Evolutionary conservation across 495 filamentous ascomycete species (phyloP).

Genomic region (Rhypophila decipiens): DNA sequence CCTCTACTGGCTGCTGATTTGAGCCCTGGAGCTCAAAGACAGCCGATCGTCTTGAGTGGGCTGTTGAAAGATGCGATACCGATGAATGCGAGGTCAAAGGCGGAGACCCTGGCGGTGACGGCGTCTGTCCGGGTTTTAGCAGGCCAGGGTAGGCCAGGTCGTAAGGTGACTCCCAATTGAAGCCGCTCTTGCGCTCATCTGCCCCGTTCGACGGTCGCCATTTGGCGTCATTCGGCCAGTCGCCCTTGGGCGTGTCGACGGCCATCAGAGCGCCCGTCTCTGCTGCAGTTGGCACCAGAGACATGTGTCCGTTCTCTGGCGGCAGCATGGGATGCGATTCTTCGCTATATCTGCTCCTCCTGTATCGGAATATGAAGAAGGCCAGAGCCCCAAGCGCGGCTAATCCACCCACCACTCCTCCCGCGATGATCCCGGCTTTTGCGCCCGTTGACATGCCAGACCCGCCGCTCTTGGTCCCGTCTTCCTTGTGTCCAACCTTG

Average conservation of each 20-base stretch:
- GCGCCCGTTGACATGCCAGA: constrained; percentile 13
- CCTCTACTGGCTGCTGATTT: neutral
- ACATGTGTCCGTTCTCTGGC: constrained; percentile 12
- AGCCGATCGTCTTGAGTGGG: neutral
- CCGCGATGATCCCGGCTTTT: constrained; percentile 21
- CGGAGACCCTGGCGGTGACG: constrained; percentile 1
- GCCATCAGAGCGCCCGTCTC: constrained; percentile 2
- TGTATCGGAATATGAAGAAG: constrained; percentile 19
- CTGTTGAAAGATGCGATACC: neutral
- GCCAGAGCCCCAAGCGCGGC: constrained; percentile 12
- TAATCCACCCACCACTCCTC: constrained; percentile 13
- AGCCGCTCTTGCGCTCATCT: constrained; percentile 11
- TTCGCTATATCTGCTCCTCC: constrained; percentile 15
- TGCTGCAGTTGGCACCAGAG: constrained; percentile 5
- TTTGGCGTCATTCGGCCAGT: constrained; percentile 12
- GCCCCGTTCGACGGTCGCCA: constrained; percentile 12
- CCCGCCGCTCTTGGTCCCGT: neutral
- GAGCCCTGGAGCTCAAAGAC: constrained; percentile 1
- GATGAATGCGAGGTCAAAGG: neutral
- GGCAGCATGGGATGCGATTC: constrained; percentile 31
- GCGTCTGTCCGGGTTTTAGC: neutral
- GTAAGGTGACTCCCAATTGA: constrained; percentile 28
- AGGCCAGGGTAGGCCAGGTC: constrained; percentile 12
- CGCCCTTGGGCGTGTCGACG: neutral
- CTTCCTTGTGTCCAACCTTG: no score